Evolutionary conservation across 805 yeast species (phyloP).

Genomic region (Candida hungchunana): DNA sequence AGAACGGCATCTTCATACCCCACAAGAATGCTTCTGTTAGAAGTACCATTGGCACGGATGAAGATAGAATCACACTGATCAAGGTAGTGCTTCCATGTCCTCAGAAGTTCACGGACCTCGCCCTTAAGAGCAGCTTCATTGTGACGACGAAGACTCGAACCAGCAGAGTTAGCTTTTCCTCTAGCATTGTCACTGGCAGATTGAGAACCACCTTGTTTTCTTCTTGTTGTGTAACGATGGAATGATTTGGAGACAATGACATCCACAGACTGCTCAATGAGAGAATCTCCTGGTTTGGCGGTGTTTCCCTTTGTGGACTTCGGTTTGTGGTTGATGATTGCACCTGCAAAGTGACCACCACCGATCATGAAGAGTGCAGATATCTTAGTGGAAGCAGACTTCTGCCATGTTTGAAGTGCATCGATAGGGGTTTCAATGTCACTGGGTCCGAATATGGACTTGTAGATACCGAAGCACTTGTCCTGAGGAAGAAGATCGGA

Average conservation of each 20-base stretch:
- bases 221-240: constrained; percentile 92
- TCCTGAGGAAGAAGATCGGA: constrained; percentile 41
- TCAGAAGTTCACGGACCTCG: constrained; percentile 70
- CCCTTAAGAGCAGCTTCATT: constrained; percentile 79
- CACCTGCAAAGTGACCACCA: constrained; percentile 98
- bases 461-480: constrained; percentile 63
- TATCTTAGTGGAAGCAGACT: constrained; percentile 28
- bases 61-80: constrained; percentile 65
- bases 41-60: constrained; percentile 73
- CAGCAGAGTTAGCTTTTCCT: constrained; percentile 96
- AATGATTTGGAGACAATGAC: constrained; percentile 76
- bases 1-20: constrained; percentile 61
- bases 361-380: constrained; percentile 92
- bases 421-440: constrained; percentile 46
- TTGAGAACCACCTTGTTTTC: constrained; percentile 98
- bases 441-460: constrained; percentile 47
- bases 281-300: constrained; percentile 41
- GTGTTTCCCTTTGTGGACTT: constrained; percentile 52
- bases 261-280: constrained; percentile 60
- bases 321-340: constrained; percentile 73
- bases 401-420: constrained; percentile 30
- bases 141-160: constrained; percentile 82
- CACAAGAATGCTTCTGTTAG: constrained; percentile 58
- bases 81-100: constrained; percentile 59
- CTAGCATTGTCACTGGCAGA: constrained; percentile 86